These are phyloP conservation scores for Citrus glauca DNA, from an alignment of 345 rosid species.

Conservation along the genomic window DNA sequence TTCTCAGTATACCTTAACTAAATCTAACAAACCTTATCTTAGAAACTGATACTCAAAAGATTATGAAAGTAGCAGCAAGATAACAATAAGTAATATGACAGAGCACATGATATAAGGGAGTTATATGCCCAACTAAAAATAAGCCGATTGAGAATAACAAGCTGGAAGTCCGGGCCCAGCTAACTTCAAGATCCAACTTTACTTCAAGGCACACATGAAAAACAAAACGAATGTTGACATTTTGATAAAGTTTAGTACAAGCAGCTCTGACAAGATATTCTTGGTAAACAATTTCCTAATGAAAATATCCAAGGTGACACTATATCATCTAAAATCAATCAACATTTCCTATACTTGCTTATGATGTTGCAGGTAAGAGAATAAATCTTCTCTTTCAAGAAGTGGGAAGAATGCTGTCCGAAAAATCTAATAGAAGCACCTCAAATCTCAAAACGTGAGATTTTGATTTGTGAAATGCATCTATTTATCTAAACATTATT, in stretches of 20 bases:
- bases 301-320: background rate
- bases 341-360: no score
- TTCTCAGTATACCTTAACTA: background rate
- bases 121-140: background rate
- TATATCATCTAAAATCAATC: no score
- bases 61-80: background rate
- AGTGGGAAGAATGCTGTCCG: no score
- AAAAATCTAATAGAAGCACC: no score
- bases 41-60: background rate
- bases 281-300: background rate
- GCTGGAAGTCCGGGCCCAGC: background rate
- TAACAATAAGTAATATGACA: background rate
- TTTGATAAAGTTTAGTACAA: background rate
- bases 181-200: background rate
- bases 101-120: background rate
- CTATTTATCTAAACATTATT: no score
- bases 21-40: background rate
- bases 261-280: background rate
- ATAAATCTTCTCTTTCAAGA: no score
- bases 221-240: background rate
- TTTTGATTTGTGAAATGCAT: no score
- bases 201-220: background rate
- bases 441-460: no score
- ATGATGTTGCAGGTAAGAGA: no score
- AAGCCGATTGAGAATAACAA: background rate